Conservation (phyloP, 2,329 filamentous ascomycete genomes). For the Zasmidium cellare region DNA sequence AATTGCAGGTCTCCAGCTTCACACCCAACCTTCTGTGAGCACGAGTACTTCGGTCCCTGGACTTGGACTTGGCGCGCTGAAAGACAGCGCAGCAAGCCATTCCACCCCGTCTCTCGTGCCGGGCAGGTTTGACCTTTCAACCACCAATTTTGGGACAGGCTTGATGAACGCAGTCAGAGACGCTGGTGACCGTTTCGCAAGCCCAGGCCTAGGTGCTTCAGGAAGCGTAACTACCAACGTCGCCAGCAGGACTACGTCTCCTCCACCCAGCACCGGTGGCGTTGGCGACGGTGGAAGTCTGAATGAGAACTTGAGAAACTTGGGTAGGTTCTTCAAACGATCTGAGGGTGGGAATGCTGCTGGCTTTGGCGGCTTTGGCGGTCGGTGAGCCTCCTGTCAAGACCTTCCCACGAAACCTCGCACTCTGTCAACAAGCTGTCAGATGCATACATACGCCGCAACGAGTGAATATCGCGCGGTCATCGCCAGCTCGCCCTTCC, state of each 20-base stretch:
- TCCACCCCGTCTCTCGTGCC: conserved; percentile 40
- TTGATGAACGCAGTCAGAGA: conserved; percentile 80
- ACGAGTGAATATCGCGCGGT: too few species aligned
- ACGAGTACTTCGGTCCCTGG: conserved; percentile 7
- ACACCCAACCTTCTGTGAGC: conserved; percentile 38
- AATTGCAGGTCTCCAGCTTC: conserved; percentile 64
- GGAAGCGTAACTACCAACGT: conserved; percentile 27
- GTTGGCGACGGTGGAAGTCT: conserved; percentile 61
- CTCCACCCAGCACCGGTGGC: conserved; percentile 23
- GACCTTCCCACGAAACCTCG: not conserved
- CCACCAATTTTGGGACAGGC: conserved; percentile 72
- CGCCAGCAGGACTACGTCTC: conserved; percentile 34
- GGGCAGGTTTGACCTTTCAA: conserved; percentile 69
- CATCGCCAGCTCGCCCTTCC: too few species aligned
- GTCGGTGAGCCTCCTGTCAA: not conserved
- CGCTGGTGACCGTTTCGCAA: conserved; percentile 70
- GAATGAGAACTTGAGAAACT: conserved; percentile 91
- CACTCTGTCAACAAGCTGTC: too few species aligned
- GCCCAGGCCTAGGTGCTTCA: conserved; percentile 47
- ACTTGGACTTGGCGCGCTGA: conserved; percentile 36
- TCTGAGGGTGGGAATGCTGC: conserved; percentile 61
- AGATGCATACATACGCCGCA: too few species aligned
- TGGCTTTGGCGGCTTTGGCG: conserved; percentile 36
- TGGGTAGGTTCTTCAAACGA: conserved; percentile 92
- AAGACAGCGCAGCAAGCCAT: conserved; percentile 36